phyloP scores from a whole-genome alignment of 495 filamentous ascomycete genomes.

The Clohesyomyces aquaticus region DNA sequence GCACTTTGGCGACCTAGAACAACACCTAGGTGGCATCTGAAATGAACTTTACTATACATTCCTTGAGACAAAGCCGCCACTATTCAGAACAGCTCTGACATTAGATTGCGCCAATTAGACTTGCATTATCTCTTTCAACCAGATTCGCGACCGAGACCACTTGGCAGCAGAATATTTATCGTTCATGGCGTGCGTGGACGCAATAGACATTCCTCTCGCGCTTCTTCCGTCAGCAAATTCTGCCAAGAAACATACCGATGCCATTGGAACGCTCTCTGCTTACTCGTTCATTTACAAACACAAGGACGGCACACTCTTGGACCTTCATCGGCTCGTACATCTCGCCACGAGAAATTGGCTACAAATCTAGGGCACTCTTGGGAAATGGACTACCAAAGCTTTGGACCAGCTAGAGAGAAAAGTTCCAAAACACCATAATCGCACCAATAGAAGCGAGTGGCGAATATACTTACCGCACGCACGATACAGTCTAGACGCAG shows the following conservation, averaged over 20 bases:
- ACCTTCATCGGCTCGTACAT: conserved; percentile 49
- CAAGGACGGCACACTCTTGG: conserved; percentile 15
- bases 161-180: conserved; percentile 39
- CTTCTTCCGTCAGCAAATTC: conserved; percentile 27
- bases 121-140: conserved; percentile 37
- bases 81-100: too few species aligned
- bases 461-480: conserved; percentile 44
- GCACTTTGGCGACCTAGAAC: too few species aligned
- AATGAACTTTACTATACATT: too few species aligned
- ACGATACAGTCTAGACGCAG: conserved; percentile 7
- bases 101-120: too few species aligned
- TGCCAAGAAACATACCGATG: conserved; percentile 30
- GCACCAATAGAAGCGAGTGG: conserved; percentile 42
- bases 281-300: conserved; percentile 44
- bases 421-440: conserved; percentile 39
- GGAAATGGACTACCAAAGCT: conserved; percentile 21
- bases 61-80: too few species aligned
- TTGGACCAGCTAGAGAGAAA: conserved; percentile 29
- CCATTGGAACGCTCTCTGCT: conserved; percentile 44
- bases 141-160: conserved; percentile 29
- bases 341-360: conserved; percentile 48
- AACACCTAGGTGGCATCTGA: too few species aligned
- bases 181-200: conserved; percentile 40
- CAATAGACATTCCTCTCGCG: conserved; percentile 44
- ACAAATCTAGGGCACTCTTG: conserved; percentile 30